Evolutionary conservation across 352 stramenopile genomes (phyloP), one percentile per base, ranked within the genome.

Genomic region (Phytophthora melonis): DNA sequence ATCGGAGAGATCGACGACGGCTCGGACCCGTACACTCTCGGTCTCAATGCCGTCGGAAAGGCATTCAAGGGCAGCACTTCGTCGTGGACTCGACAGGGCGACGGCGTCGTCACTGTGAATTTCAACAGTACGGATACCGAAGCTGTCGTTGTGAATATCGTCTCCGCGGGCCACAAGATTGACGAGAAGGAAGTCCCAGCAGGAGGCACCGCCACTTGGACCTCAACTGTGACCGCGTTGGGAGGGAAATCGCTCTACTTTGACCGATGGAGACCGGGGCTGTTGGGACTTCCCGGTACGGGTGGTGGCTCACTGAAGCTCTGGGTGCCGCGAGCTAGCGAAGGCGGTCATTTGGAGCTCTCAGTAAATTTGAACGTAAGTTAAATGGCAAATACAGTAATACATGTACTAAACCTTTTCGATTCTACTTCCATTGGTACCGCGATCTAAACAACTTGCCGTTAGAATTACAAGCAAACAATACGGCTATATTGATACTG

Each of bases 161-260:
- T 55, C 1, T 55, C 47, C 21, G 47, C 16, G 3, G 47, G 47
- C 14, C 72, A 70, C 8, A 68, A 84, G 41, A 78, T 87, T 41
- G 78, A 84, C 47, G 76, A 81, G 18, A 78, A 75, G 3, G 43
- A 41, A 1, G 58, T 55, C 8, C 14, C 47, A 30, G 47, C 47
- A 73, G 1, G 61, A 73, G 2, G 47, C 74, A 6, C 74, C 80
- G 0, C 57, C 75, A 76, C 3, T 52, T 87, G 21, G 64, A 54
- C 10, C 69, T 60, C 54, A 3, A 60, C 5, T 5, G 14, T 25
- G 25, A 36, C 11, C 2, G 18, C 18, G 14, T 30, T 55, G 47
- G 47, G 47, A 8, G 47, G 47, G 2, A 55, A 55, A 19, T 30
- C 47, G 19, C 21, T 55, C n/a, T 55, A 55, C 47, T 30, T 55